Evolutionary conservation across 805 yeast species (phyloP), one percentile per base, ranked within the genome.

Genomic region (Pichia nanzhaoensis): DNA sequence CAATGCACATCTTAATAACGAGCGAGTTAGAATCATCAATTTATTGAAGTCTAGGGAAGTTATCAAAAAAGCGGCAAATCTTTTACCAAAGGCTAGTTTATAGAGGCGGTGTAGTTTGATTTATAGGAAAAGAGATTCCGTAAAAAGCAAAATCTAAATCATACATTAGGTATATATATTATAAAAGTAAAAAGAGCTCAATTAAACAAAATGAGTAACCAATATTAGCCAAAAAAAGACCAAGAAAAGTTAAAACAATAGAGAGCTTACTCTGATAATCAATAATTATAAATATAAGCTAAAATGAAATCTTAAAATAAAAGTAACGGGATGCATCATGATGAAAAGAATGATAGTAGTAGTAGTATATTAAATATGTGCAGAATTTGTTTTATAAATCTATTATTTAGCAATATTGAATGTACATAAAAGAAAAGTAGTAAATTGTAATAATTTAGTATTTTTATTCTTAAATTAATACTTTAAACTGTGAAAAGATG

Each of bases 1-100:
- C 61, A 87, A 88, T 57, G 98, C 97, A 1, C 99, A 91, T 68
- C 73, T 91, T 55, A 80, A 82, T 57, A 84, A 93, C 58, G 99
- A 91, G 64, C 75, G 93, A 51, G 62, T 91, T 39, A 69, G 98
- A 45, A 77, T 91, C 20, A 69, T 80, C 33, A 91, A 91, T 58
- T 70, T 90, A 56, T 78, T 81, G 56, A 86, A 83, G 48, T 74
- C 91, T 49, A 76, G 89, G 47, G 72, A 70, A 27, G 81, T 91
- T 18, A 63, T 85, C 46, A 63, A 71, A 20, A 77, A 71, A 39
- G 74, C 81, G 1, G 69, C 81, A 44, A 65, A 65, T 37, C 74
- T 67, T 44, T 56, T 74, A 16, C 67, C 68, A 8, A 47, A 28
- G n/a, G 42, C 40, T 12, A 18, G 10, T 13, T 22, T 18, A 37